Evolutionary conservation across 2,329 filamentous ascomycete genomes (phyloP), one percentile per base, ranked within the genome.

Genomic region (Colletotrichum spaethianum): DNA sequence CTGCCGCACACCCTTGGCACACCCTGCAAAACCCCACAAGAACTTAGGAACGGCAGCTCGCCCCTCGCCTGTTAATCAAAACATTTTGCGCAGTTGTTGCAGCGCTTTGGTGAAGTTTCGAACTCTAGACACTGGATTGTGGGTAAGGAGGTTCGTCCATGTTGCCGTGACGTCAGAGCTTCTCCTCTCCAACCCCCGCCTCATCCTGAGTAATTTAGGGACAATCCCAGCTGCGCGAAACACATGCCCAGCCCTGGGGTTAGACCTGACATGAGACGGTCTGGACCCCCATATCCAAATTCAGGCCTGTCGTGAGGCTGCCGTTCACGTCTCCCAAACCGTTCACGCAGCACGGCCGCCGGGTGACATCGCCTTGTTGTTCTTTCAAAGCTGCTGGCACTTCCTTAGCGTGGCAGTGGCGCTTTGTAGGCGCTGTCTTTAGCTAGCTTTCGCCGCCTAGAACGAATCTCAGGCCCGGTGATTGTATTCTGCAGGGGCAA

Each of bases 91-190:
- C 61, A 33, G 63, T 23, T 48, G 36, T 72, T 50, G 36, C 44
- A 20, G 38, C 53, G 50, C 48, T 52, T 62, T 48, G 67, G 55
- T 28, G 46, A 26, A 64, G 65, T 33, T 63, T 72, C 70, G 70
- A 70, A 56, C 36, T 20, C 48, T 70, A 55, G 52, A 64, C 46
- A 70, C 61, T 63, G 26, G 40, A 31, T 28, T 70, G 65, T 60
- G 65, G 65, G 66, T 64, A 72, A 72, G 70, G 70, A 64, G 65
- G 38, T 60, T 20, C 18, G 38, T 56, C 48, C 46, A 63, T 48
- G 63, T 67, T 48, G 48, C 11, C 44, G 55, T 72, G 70, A 72
- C 70, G 66, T 72, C 59, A 72, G 52, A 48, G 3, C 16, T 60
- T 63, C 52, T 68, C 40, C 63, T 55, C 36, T 66, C 23, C 3